Evolutionary conservation across 768 basidiomycete genomes (phyloP).

Genomic region (Amanita exitialis): DNA sequence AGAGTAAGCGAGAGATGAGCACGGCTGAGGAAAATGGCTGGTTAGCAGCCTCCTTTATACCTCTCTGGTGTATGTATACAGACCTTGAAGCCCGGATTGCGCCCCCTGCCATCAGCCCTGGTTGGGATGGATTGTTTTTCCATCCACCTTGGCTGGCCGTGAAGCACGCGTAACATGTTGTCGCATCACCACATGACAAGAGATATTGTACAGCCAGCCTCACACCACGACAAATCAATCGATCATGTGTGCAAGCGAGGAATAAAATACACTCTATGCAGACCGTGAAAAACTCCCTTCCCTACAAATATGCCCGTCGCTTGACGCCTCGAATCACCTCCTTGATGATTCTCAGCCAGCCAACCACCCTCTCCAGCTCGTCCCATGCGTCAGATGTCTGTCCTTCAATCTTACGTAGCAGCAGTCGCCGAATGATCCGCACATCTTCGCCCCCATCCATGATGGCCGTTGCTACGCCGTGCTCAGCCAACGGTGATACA

Average conservation of each 20-base stretch:
- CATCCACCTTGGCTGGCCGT: too few species aligned
- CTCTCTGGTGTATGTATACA: too few species aligned
- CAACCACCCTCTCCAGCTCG: slow-evolving; percentile 48
- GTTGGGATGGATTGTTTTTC: too few species aligned
- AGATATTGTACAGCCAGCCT: too few species aligned
- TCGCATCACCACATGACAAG: neutral
- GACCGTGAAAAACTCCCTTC: neutral
- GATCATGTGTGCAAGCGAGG: too few species aligned
- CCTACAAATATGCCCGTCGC: slow-evolving; percentile 33
- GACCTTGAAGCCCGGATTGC: too few species aligned
- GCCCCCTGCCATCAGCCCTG: too few species aligned
- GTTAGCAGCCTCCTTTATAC: too few species aligned
- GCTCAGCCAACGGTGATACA: slow-evolving; percentile 5
- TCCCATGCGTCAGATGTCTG: slow-evolving; percentile 43
- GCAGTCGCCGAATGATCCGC: slow-evolving; percentile 48
- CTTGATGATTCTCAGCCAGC: slow-evolving; percentile 57
- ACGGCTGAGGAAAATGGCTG: neutral
- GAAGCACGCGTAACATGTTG: too few species aligned
- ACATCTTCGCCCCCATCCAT: slow-evolving; percentile 53
- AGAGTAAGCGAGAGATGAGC: neutral
- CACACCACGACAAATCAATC: too few species aligned
- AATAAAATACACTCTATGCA: too few species aligned
- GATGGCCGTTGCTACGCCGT: slow-evolving; percentile 15
- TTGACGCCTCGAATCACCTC: slow-evolving; percentile 52
- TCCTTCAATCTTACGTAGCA: slow-evolving; percentile 57